These are phyloP conservation scores for Gamsiella multidivaricata DNA, from an alignment of 192 early-diverging fungal genomes.

Conservation along the genomic window DNA sequence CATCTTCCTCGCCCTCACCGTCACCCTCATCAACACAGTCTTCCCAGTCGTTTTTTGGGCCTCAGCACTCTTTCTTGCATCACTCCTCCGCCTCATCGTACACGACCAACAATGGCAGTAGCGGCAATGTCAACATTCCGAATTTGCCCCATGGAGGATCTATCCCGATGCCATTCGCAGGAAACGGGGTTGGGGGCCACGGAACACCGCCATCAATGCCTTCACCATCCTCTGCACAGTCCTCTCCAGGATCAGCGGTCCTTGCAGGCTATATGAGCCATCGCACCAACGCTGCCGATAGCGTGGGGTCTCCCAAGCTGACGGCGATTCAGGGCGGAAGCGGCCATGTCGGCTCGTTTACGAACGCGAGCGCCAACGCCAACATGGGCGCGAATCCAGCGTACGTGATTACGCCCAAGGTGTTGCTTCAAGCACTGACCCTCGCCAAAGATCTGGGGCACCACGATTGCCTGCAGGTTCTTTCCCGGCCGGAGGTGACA, in stretches of 20 bases:
- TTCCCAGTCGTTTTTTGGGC: slow-evolving; percentile 52
- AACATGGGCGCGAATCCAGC: slow-evolving; percentile 47
- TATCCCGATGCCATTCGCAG: slow-evolving; percentile 44
- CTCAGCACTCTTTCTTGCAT: slow-evolving; percentile 33
- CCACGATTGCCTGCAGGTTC: slow-evolving; percentile 39
- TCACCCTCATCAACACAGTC: slow-evolving; percentile 51
- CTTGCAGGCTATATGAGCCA: slow-evolving; percentile 46
- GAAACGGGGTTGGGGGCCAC: slow-evolving; percentile 17
- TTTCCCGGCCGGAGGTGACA: slow-evolving; percentile 46
- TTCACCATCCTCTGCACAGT: slow-evolving; percentile 52
- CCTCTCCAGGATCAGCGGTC: slow-evolving; percentile 36
- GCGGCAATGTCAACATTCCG: slow-evolving; percentile 45
- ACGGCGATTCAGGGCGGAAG: slow-evolving; percentile 25
- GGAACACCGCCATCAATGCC: slow-evolving; percentile 48
- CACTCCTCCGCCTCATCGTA: slow-evolving; percentile 44
- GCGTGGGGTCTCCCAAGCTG: slow-evolving; percentile 30
- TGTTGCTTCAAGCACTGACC: slow-evolving; percentile 40
- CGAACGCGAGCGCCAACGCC: slow-evolving; percentile 47
- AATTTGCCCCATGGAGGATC: slow-evolving; percentile 31
- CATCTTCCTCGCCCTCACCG: slow-evolving; percentile 46
- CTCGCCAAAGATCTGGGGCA: slow-evolving; percentile 47
- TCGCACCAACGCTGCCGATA: slow-evolving; percentile 23
- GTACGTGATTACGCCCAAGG: slow-evolving; percentile 49
- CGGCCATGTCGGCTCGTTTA: slow-evolving; percentile 44
- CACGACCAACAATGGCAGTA: slow-evolving; percentile 50